These are phyloP conservation scores for Leishmania braziliensis DNA, from an alignment of 208 protist species.

Conservation along the genomic window DNA sequence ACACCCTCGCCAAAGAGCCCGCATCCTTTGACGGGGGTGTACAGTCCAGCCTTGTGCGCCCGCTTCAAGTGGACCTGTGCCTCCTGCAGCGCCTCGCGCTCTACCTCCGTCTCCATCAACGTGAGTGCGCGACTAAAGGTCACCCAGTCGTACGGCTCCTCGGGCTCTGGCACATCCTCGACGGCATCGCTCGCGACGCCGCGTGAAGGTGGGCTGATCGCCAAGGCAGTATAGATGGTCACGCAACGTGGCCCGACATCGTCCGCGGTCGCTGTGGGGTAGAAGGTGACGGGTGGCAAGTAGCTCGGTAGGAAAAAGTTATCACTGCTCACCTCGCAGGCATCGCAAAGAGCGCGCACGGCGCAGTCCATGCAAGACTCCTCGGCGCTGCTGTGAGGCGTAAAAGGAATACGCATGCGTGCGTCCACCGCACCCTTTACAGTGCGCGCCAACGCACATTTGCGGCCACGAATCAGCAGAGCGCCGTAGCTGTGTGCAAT, in stretches of 20 bases:
- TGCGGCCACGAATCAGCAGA: constrained; percentile 78
- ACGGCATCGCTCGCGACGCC: constrained; percentile 54
- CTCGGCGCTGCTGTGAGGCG: constrained; percentile 33
- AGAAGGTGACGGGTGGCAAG: constrained; percentile 67
- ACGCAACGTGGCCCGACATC: constrained; percentile 31
- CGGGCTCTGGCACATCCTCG: constrained; percentile 55
- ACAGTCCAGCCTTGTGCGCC: constrained; percentile 61
- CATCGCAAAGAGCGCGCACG: constrained; percentile 69
- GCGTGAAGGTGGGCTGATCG: constrained; percentile 58
- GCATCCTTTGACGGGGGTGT: constrained; percentile 53
- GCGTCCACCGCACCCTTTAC: neutral
- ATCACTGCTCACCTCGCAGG: constrained; percentile 81
- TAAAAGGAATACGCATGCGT: constrained; percentile 44
- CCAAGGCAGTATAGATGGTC: constrained; percentile 65
- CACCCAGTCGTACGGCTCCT: constrained; percentile 85
- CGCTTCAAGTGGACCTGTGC: constrained; percentile 38
- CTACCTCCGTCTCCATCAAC: constrained; percentile 40
- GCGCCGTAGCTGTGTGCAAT: constrained; percentile 70
- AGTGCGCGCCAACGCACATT: constrained; percentile 77
- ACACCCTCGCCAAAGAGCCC: constrained; percentile 75
- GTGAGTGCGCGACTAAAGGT: constrained; percentile 50
- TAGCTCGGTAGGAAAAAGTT: constrained; percentile 82
- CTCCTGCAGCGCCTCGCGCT: constrained; percentile 56
- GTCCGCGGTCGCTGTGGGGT: constrained; percentile 13
- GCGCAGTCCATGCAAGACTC: constrained; percentile 70